Evolutionary conservation across 139 green algal species (phyloP).

Genomic region (Coccomyxa sp.): DNA sequence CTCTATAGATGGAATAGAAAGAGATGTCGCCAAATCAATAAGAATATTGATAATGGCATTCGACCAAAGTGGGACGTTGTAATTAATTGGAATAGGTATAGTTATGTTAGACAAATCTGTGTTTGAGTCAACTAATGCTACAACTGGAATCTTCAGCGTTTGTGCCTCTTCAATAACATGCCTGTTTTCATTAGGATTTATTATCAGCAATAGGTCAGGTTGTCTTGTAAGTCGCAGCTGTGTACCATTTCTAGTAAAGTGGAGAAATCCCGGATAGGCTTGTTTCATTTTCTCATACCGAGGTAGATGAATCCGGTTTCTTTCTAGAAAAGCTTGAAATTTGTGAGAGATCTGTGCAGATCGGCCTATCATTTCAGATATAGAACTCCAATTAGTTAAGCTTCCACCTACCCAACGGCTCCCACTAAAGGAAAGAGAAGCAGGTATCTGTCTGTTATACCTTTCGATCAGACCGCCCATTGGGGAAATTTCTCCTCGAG

Average conservation of each 20-base stretch:
- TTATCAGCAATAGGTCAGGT: conserved; percentile 33
- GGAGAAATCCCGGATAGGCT: conserved; percentile 17
- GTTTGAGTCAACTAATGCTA: conserved; percentile 34
- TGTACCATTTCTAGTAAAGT: conserved; percentile 13
- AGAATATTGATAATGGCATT: neutral
- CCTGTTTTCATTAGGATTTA: conserved; percentile 35
- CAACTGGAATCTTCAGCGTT: conserved; percentile 28
- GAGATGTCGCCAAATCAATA: neutral
- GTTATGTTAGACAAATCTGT: conserved; percentile 21
- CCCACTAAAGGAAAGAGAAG: neutral
- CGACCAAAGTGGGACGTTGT: neutral
- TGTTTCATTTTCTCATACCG: conserved; percentile 9
- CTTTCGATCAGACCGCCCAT: neutral
- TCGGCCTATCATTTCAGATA: neutral
- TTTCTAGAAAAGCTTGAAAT: conserved; percentile 11
- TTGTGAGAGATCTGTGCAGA: conserved; percentile 20
- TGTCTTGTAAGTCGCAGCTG: conserved; percentile 14
- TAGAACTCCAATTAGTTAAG: neutral
- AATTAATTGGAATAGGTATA: conserved; percentile 32
- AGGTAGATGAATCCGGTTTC: conserved; percentile 18
- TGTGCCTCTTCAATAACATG: conserved; percentile 27
- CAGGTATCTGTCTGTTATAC: neutral
- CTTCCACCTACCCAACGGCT: neutral
- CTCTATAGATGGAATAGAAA: neutral
- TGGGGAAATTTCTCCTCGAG: neutral